Percentiles rank a stretch among this genome's conserved stretches.
Conservation (phyloP, 1,139 yeast species). For the Candida dubliniensis region DNA sequence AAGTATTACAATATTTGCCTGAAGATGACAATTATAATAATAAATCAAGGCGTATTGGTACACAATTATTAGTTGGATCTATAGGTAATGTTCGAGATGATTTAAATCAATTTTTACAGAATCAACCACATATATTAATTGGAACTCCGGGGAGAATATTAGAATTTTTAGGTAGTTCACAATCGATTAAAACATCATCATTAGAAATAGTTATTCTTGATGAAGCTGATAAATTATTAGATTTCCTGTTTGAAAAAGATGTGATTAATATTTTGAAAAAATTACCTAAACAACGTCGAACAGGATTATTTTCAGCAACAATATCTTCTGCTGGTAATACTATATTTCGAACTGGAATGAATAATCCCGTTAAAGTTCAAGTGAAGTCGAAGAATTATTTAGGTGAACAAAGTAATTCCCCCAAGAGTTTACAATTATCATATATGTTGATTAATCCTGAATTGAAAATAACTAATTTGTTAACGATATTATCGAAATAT, state of each 20-base stretch:
- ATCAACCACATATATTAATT: constrained; percentile 70
- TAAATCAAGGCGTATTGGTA: constrained; percentile 24
- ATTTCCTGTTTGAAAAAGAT: constrained; percentile 71
- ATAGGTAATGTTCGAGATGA: constrained; percentile 72
- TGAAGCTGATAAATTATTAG: constrained; percentile 90
- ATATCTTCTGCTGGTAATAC: constrained; percentile 73
- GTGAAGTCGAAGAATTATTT: constrained; percentile 52
- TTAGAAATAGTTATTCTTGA: constrained; percentile 80
- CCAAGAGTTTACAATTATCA: constrained; percentile 63
- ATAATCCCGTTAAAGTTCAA: constrained; percentile 83
- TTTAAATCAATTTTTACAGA: constrained; percentile 52
- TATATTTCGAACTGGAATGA: constrained; percentile 75
- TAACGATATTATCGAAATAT: constrained; percentile 53
- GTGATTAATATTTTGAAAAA: constrained; percentile 63
- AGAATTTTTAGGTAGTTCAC: constrained; percentile 61
- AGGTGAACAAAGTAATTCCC: constrained; percentile 35
- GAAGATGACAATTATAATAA: no score
- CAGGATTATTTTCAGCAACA: constrained; percentile 92
- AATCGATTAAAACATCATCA: constrained; percentile 51
- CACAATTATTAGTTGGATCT: constrained; percentile 85
- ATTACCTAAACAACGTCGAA: constrained; percentile 87
- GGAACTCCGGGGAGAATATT: constrained; percentile 93
- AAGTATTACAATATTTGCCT: constrained; percentile 61
- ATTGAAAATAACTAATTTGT: constrained; percentile 56
- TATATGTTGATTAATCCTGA: constrained; percentile 64